A percentile compares a stretch with the other conserved stretches of the same genome.
phyloP scores from a whole-genome alignment of 305 asterid genomes.

The Fraxinus sp. region DNA sequence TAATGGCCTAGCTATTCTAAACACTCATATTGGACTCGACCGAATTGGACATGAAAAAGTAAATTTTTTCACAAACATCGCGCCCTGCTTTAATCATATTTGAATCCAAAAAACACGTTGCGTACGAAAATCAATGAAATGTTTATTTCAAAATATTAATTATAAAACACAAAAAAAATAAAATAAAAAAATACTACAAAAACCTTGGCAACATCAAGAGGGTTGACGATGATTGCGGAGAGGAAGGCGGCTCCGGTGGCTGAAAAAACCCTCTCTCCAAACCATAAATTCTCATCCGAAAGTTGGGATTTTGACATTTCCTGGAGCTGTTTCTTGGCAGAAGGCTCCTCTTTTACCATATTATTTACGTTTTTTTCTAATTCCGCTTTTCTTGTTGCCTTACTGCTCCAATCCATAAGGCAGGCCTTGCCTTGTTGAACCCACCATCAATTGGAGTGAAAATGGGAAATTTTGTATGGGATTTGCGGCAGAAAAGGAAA shows the following conservation, averaged over 20 bases:
- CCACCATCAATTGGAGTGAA: conserved; percentile 32
- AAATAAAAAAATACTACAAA: neutral
- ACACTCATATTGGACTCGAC: neutral
- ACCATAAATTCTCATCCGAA: conserved; percentile 52
- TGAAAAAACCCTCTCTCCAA: conserved; percentile 64
- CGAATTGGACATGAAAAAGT: neutral
- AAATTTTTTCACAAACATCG: neutral
- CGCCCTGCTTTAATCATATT: conserved; percentile 1
- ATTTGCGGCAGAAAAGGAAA: neutral
- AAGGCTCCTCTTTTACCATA: conserved; percentile 27
- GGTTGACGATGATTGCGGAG: conserved; percentile 77
- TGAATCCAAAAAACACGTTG: conserved; percentile 3
- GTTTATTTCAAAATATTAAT: neutral
- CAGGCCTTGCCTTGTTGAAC: conserved; percentile 46
- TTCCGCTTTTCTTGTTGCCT: conserved; percentile 46
- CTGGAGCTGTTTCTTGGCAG: neutral
- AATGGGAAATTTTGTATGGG: neutral
- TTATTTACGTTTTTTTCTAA: conserved; percentile 29
- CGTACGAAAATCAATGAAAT: neutral
- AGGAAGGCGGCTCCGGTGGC: conserved; percentile 84
- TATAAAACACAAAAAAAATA: neutral
- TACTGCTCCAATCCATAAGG: conserved; percentile 56
- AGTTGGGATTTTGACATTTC: conserved; percentile 24
- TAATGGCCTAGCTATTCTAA: neutral
- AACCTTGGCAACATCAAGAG: conserved; percentile 96